These are phyloP conservation scores for Pythium oligandrum DNA, from an alignment of 352 stramenopile species.

Conservation along the genomic window DNA sequence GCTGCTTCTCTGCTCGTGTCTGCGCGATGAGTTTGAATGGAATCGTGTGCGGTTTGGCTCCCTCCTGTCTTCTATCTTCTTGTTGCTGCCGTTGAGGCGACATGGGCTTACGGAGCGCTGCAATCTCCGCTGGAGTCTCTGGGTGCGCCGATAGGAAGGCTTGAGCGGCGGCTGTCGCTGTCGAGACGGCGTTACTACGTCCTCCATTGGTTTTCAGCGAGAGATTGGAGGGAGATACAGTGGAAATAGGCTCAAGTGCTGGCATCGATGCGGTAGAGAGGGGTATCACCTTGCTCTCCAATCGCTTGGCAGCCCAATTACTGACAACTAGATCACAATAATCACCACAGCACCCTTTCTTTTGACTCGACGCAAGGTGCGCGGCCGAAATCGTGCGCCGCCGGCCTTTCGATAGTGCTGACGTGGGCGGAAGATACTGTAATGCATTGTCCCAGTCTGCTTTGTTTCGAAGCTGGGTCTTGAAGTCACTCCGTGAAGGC, in stretches of 20 bases:
- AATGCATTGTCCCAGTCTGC: conserved; percentile 50
- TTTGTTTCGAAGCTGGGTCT: conserved; percentile 24
- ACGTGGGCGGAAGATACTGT: conserved; percentile 45
- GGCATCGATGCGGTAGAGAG: background rate
- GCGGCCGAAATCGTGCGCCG: conserved; percentile 50
- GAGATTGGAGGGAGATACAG: background rate
- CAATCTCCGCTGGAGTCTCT: conserved; percentile 17
- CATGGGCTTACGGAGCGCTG: conserved; percentile 23
- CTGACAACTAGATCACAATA: conserved; percentile 51
- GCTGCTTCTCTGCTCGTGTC: conserved; percentile 70
- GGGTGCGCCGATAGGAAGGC: conserved; percentile 47
- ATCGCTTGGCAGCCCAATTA: conserved; percentile 30
- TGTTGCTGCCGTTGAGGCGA: conserved; percentile 33
- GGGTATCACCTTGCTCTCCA: conserved; percentile 28
- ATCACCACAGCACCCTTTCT: conserved; percentile 64
- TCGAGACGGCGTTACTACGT: conserved; percentile 42
- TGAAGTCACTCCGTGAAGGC: background rate
- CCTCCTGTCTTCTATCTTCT: background rate
- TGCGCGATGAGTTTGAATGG: conserved; percentile 81
- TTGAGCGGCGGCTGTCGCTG: conserved; percentile 43
- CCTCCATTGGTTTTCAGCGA: conserved; percentile 12
- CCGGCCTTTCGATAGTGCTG: conserved; percentile 47
- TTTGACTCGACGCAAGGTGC: conserved; percentile 71
- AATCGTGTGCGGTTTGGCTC: conserved; percentile 36
- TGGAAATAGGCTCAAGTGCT: no score